Evolutionary conservation across 2,329 filamentous ascomycete genomes (phyloP).

Genomic region (Neospermospora avenae): DNA sequence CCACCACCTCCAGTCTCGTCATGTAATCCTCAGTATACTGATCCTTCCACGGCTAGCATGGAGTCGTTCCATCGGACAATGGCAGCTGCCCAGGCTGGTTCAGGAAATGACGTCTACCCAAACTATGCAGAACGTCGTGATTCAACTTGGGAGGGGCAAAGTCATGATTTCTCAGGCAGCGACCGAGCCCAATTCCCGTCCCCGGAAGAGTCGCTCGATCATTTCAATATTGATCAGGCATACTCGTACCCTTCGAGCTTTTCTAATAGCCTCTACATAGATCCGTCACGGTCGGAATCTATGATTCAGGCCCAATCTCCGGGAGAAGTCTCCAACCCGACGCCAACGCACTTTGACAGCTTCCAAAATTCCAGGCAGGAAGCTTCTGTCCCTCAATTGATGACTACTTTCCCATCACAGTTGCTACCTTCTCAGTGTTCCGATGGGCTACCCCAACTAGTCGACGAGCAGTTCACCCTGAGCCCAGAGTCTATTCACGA

Average conservation of each 20-base stretch:
- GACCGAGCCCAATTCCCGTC: constrained; percentile 31
- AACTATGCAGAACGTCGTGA: constrained; percentile 19
- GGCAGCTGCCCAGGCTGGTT: constrained; percentile 23
- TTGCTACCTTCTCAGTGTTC: constrained; percentile 15
- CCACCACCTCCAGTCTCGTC: constrained; percentile 28
- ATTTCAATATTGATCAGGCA: constrained; percentile 17
- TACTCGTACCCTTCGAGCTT: constrained; percentile 23
- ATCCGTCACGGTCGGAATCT: constrained; percentile 15
- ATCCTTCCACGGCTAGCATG: constrained; percentile 29
- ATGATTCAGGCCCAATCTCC: constrained; percentile 18
- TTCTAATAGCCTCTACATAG: constrained; percentile 19
- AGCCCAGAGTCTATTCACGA: constrained; percentile 23
- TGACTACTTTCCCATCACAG: constrained; percentile 28
- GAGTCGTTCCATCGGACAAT: constrained; percentile 32
- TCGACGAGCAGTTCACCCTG: constrained; percentile 19
- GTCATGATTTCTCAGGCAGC: constrained; percentile 16
- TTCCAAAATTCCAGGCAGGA: constrained; percentile 18
- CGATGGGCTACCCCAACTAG: constrained; percentile 9
- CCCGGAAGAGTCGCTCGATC: constrained; percentile 12
- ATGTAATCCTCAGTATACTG: constrained; percentile 30
- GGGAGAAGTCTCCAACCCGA: constrained; percentile 18
- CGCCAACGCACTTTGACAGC: constrained; percentile 23
- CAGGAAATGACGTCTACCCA: constrained; percentile 23
- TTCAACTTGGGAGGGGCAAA: constrained; percentile 16
- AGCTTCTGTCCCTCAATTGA: constrained; percentile 15